These are phyloP conservation scores for Aspergillus intermedius DNA, from an alignment of 2,329 filamentous ascomycete genomes.

Conservation along the genomic window DNA sequence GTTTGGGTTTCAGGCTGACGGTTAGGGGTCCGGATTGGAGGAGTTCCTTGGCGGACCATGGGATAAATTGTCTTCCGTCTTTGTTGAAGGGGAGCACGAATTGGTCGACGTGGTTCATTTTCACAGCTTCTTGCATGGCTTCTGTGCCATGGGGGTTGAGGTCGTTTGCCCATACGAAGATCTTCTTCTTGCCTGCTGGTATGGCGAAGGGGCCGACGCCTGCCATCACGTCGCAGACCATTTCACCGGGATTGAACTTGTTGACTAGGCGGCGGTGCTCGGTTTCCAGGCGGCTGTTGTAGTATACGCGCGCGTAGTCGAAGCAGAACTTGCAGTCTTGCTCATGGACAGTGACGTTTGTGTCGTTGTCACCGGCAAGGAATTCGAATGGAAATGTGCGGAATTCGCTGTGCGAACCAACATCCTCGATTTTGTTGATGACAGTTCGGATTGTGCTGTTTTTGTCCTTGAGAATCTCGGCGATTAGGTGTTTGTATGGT, in stretches of 20 bases:
- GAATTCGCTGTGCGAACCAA: conserved; percentile 78
- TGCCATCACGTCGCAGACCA: conserved; percentile 94
- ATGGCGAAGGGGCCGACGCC: conserved; percentile 93
- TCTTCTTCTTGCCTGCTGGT: conserved; percentile 79
- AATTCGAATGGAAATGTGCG: conserved; percentile 92
- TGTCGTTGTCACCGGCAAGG: conserved; percentile 70
- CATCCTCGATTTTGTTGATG: conserved; percentile 90
- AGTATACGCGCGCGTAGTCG: conserved; percentile 95
- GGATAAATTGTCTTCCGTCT: conserved; percentile 78
- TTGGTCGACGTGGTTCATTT: conserved; percentile 68
- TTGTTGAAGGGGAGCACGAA: conserved; percentile 75
- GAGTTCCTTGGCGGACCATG: conserved; percentile 55
- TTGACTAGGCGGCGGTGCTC: conserved; percentile 78
- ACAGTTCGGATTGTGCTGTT: conserved; percentile 76
- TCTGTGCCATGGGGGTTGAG: conserved; percentile 84
- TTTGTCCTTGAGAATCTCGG: conserved; percentile 81
- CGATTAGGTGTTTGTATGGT: conserved; percentile 81
- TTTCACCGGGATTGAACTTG: conserved; percentile 74
- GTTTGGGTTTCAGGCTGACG: conserved; percentile 47
- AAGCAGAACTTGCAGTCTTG: conserved; percentile 82
- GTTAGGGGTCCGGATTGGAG: conserved; percentile 45
- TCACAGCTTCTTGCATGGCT: conserved; percentile 63
- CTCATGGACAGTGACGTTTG: conserved; percentile 77
- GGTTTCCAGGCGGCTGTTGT: conserved; percentile 85
- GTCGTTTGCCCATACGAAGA: conserved; percentile 96